These are phyloP conservation scores for Botrytis fragariae DNA, from an alignment of 2,329 filamentous ascomycete species.

Conservation along the genomic window DNA sequence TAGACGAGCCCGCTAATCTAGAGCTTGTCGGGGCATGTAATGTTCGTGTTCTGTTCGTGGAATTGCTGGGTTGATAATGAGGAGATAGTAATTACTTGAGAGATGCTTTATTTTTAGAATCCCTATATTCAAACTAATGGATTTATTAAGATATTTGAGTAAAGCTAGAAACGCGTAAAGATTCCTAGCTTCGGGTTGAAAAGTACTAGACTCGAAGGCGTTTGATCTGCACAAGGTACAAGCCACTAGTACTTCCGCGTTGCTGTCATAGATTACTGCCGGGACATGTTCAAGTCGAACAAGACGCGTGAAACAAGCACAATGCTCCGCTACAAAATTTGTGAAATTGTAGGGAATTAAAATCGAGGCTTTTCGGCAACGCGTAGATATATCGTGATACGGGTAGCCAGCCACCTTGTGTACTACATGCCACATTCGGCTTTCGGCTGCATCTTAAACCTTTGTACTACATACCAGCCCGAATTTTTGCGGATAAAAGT, in stretches of 20 bases:
- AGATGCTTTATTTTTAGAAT: background rate
- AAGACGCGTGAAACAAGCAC: background rate
- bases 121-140: background rate
- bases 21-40: background rate
- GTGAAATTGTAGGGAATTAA: background rate
- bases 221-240: background rate
- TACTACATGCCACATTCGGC: background rate
- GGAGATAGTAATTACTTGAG: background rate
- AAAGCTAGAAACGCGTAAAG: background rate
- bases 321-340: background rate
- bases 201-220: background rate
- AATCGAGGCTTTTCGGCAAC: background rate
- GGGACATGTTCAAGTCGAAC: background rate
- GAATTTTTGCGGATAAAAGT: background rate
- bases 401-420: constrained; percentile 1
- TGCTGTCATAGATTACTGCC: background rate
- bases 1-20: background rate
- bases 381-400: background rate
- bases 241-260: background rate
- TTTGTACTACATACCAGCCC: background rate
- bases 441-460: background rate
- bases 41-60: background rate
- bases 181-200: background rate
- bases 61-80: background rate
- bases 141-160: background rate